phyloP scores from a whole-genome alignment of 331 rosid genomes.

The Malus hybrid region DNA sequence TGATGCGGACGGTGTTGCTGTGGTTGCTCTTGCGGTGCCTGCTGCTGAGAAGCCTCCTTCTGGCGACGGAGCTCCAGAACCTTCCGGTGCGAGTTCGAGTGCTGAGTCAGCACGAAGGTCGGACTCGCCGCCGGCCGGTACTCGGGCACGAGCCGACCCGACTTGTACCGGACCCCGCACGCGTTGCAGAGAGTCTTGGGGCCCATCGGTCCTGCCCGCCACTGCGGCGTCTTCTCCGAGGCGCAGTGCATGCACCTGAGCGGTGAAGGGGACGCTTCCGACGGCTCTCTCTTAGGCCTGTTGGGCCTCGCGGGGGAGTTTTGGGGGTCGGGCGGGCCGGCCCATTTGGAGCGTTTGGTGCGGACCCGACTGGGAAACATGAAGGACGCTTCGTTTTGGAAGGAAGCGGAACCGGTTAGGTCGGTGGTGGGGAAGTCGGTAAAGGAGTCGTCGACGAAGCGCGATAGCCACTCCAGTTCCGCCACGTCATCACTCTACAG shows the following conservation, averaged over 20 bases:
- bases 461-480: slow-evolving; percentile 46
- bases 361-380: slow-evolving; percentile 7
- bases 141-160: slow-evolving; percentile 49
- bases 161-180: slow-evolving; percentile 42
- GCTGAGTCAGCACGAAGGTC: slow-evolving; percentile 41
- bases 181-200: slow-evolving; percentile 52
- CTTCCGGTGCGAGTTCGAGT: slow-evolving; percentile 53
- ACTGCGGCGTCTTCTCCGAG: slow-evolving; percentile 47
- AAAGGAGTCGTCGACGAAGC: slow-evolving; percentile 29
- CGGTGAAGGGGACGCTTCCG: background rate
- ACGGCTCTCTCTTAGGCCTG: background rate
- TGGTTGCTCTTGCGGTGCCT: background rate
- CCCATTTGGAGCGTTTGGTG: slow-evolving; percentile 7
- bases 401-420: background rate
- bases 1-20: background rate
- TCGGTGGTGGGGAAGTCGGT: slow-evolving; percentile 11
- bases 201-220: slow-evolving; percentile 50
- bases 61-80: slow-evolving; percentile 50
- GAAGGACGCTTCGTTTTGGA: slow-evolving; percentile 18
- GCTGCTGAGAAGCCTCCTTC: slow-evolving; percentile 22
- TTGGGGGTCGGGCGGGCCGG: background rate
- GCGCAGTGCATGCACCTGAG: slow-evolving; percentile 45
- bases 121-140: slow-evolving; percentile 50
- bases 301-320: background rate
- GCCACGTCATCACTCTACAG: slow-evolving; percentile 29